phyloP scores from a whole-genome alignment of 306 rosid genomes.

The Erythrophleum fordii region DNA sequence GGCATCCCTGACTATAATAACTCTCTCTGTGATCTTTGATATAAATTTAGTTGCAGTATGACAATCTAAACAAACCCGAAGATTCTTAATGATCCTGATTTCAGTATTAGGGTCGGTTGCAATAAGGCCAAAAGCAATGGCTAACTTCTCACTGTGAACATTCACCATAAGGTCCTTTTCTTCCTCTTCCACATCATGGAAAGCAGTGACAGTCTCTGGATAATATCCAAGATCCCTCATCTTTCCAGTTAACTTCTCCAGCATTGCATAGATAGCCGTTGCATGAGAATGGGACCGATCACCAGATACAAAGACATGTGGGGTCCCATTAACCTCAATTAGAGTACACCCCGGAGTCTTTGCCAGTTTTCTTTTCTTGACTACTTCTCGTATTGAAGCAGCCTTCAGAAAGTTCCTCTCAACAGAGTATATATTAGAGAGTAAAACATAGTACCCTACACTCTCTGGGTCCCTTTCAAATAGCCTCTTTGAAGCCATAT shows the following conservation, averaged over 20 bases:
- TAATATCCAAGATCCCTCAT: conserved; percentile 87
- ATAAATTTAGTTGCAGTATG: conserved; percentile 87
- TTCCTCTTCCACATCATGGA: conserved; percentile 98
- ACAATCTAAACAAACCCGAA: conserved; percentile 95
- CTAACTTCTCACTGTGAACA: conserved; percentile 91
- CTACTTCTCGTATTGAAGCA: conserved; percentile 79
- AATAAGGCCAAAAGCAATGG: conserved; percentile 90
- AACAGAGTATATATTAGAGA: conserved; percentile 81
- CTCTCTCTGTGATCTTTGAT: conserved; percentile 85
- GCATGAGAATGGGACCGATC: conserved; percentile 83
- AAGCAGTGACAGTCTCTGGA: conserved; percentile 71
- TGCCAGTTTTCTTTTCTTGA: conserved; percentile 71
- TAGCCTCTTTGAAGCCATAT: conserved; percentile 79
- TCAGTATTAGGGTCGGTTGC: conserved; percentile 79
- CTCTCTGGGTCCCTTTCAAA: conserved; percentile 79
- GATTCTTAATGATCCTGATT: conserved; percentile 91
- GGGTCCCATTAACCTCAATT: conserved; percentile 77
- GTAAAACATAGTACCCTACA: conserved; percentile 82
- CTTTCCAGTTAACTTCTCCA: conserved; percentile 79
- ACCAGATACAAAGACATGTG: conserved; percentile 76
- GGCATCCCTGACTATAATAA: conserved; percentile 94
- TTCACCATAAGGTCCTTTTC: conserved; percentile 91
- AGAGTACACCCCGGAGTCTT: conserved; percentile 94
- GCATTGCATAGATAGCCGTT: conserved; percentile 73
- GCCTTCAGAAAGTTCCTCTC: conserved; percentile 89